Conservation (phyloP, 2,329 filamentous ascomycete species). For the Paraphoma chrysanthemicola region DNA sequence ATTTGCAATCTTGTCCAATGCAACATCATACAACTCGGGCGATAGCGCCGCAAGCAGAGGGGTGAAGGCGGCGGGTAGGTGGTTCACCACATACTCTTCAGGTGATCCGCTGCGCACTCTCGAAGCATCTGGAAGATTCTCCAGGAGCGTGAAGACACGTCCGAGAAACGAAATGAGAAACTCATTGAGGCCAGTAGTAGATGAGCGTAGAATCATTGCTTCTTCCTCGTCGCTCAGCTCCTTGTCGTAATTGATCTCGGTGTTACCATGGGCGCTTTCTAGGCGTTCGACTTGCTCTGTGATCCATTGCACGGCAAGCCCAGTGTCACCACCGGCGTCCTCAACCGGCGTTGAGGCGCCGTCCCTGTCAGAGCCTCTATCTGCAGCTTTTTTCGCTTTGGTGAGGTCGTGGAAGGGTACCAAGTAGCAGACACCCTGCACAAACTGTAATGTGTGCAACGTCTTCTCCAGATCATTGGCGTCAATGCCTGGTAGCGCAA, state of each 20-base stretch:
- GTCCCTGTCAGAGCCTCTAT: slow-evolving; percentile 16
- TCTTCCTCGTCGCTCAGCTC: slow-evolving; percentile 88
- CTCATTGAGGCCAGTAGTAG: slow-evolving; percentile 91
- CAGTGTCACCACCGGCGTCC: slow-evolving; percentile 49
- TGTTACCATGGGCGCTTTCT: slow-evolving; percentile 83
- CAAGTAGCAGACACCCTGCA: slow-evolving; percentile 94
- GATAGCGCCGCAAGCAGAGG: slow-evolving; percentile 90
- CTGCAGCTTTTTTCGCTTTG: slow-evolving; percentile 54
- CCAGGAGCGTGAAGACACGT: slow-evolving; percentile 91
- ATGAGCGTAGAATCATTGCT: slow-evolving; percentile 86
- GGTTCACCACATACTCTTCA: slow-evolving; percentile 97
- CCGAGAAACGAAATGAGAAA: slow-evolving; percentile 90
- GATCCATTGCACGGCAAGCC: slow-evolving; percentile 88
- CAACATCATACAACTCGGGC: slow-evolving; percentile 90
- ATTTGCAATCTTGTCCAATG: slow-evolving; percentile 86
- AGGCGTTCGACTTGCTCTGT: slow-evolving; percentile 92
- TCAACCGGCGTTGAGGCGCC: slow-evolving; percentile 45
- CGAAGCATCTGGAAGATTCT: slow-evolving; percentile 91
- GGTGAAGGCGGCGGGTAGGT: slow-evolving; percentile 86
- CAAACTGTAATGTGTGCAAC: slow-evolving; percentile 90
- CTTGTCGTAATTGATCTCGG: slow-evolving; percentile 83
- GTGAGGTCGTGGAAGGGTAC: slow-evolving; percentile 89
- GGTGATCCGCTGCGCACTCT: slow-evolving; percentile 88
- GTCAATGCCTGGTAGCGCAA: slow-evolving; percentile 93
- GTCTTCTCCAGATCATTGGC: slow-evolving; percentile 98